A percentile compares a stretch with the other conserved stretches of the same genome.
These are phyloP conservation scores for Solanum sitiens DNA, from an alignment of 257 asterid species.

Conservation along the genomic window DNA sequence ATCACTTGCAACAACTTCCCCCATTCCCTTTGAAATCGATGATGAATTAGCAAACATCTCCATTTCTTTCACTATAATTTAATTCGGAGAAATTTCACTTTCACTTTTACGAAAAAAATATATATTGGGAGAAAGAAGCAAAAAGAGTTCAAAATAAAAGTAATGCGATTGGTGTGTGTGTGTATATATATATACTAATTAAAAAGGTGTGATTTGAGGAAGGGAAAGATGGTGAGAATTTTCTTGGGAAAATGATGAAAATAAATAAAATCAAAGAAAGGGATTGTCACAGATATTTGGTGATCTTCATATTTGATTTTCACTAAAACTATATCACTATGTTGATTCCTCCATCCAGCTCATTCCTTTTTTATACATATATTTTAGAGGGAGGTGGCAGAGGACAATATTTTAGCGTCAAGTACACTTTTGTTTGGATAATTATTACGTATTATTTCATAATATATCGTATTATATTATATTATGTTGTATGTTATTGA, in stretches of 20 bases:
- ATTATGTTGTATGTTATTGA: too few species aligned
- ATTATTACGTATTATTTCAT: too few species aligned
- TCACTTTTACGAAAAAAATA: neutral
- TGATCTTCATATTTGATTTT: neutral
- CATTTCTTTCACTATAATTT: neutral
- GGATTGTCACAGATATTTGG: neutral
- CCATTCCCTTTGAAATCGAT: neutral
- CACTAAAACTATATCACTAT: neutral
- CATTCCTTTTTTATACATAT: neutral
- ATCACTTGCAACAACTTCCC: conserved; percentile 2
- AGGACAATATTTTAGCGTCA: too few species aligned
- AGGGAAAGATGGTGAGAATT: neutral
- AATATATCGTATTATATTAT: too few species aligned
- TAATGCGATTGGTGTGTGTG: neutral
- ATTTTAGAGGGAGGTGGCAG: neutral
- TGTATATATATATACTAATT: neutral
- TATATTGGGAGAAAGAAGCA: neutral
- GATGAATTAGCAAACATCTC: neutral
- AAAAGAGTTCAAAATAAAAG: neutral
- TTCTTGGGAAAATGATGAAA: neutral
- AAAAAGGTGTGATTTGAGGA: neutral
- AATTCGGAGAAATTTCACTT: neutral
- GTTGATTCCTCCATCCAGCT: neutral
- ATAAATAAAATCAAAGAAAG: neutral
- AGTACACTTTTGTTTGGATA: too few species aligned